Evolutionary conservation across 176 grass and related monocot genomes (phyloP), one percentile per base, ranked within the genome.

Genomic region (Zea luxurians): DNA sequence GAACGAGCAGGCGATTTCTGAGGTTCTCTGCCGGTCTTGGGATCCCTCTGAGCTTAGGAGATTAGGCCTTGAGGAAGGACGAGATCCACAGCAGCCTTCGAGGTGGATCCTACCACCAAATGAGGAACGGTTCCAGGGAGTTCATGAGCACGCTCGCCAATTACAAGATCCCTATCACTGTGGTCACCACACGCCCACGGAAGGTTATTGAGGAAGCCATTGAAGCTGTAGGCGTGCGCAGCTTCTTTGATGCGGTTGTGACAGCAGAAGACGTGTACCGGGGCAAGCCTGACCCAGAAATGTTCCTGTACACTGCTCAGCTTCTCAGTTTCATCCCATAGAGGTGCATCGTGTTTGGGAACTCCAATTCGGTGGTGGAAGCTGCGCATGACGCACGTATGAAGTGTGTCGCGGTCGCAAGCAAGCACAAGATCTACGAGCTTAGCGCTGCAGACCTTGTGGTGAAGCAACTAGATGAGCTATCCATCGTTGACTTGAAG

Each of bases 251-350:
- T 17, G 90, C 84, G 0, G 70, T 91, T 0, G 89, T 97, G 48
- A 61, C 94, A 0, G 91, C 91, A 6, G 94, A 93, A 71, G 91
- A 97, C 75, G 91, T 91, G 47, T 81, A 93, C 21, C 73, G 91
- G 17, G 94, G 94, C 8, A 97, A 97, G 73, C 94, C 94, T 17
- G 94, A 97, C 38, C 94, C 94, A 0, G 94, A 97, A 43, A 93
- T 97, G 89, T 97, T 97, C 34, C 63, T 93, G 11, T 97, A 93
- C 10, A 82, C 94, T 13, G 91, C 94, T 0, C 86, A 91, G 84
- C 84, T 97, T 50, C 86, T 97, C 0, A 79, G 86, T 13, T 88
- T 88, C 75, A 93, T 93, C 7, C 94, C 94, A 0, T 84, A 93
- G 78, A 77, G 94, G 70, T 97, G 91, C 87, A 89, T 97, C 4